Evolutionary conservation across 768 basidiomycete genomes (phyloP), one percentile per base, ranked within the genome.

Genomic region (Rhodocollybia butyracea): DNA sequence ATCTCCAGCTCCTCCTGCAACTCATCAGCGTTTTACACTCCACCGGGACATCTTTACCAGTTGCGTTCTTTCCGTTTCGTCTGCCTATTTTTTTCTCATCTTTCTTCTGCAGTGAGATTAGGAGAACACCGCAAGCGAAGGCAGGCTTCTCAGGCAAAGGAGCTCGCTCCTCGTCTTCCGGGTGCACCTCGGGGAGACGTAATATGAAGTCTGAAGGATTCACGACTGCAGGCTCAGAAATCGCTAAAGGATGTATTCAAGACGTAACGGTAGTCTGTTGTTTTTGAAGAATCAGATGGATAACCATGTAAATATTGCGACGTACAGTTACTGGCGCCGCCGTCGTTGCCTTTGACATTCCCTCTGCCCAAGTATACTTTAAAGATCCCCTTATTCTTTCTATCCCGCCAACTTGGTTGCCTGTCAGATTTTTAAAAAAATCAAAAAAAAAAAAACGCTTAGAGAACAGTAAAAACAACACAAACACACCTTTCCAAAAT

Each of bases 41-140:
- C 92, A 96, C 70, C 81, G 92, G 38, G 82, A 89, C 58, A 84
- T 90, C 58, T 97, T 90, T 66, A 74, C 77, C 19, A 77, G 79
- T 81, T 27, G 64, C 71, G 71, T 67, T 36, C 36, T 26, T 27
- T 22, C 11, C 31, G 22, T 5, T 36, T 26, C 41, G 46, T 42
- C 59, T 38, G 11, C 4, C 21, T 21, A 15, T 22, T 12, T 53
- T n/a, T n/a, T n/a, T n/a, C 57, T 52, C 19, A 51, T 27, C 29
- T 60, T 40, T 51, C 38, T 5, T 40, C 27, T 47, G 32, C 78
- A 68, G 85, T 96, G 81, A 82, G 94, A 24, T 81, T 83, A 57
- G 72, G 75, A 11, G 92, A 94, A 63, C 87, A 92, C 63, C 81
- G 85, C 32, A 85, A 80, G 67, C 79, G 80, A 48, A 76, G 81